Evolutionary conservation across 768 basidiomycete species (phyloP), one percentile per base, ranked within the genome.

Genomic region (Boletus edulis): DNA sequence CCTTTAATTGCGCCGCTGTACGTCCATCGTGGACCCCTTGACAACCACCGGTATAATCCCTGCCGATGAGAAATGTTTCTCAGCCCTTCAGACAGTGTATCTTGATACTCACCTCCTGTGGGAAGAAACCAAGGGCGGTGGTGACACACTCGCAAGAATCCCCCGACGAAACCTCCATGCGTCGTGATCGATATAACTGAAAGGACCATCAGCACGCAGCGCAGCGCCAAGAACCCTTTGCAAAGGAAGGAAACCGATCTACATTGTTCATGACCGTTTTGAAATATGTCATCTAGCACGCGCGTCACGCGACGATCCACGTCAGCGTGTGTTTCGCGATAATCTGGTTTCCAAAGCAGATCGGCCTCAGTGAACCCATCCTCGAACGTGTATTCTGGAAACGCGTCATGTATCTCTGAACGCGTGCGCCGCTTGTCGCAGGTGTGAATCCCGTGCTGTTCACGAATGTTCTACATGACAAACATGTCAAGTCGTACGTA

Each of bases 121-220:
- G 82, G 79, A 34, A 89, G 67, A 5, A 62, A 44, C 64, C 79
- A 82, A 13, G 52, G 55, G 1, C 62, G 61, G 22, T 82, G 77
- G 1, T 76, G 77, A 24, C 82, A 67, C 0, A 76, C 72, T 1
- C 65, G 69, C 62, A 88, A 60, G 52, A 87, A 80, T 2, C 78
- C 83, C 40, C 78, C 75, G 46, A 85, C 81, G 55, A 84, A 78
- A 0, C 85, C 87, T 12, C 80, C 76, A 64, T 91, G 88, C 0
- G 81, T 75, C 1, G 85, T 85, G 49, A 88, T 77, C 12, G 85
- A 84, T 18, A 89, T 77, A 54, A 80, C 88, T 89, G 24, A 31
- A 20, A 17, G 27, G 17, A 9, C 7, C 17, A 46, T 41, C 11
- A 46, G 42, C 11, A 31, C 39, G 18, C 15, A 47, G 4, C n/a